Base-by-base conservation (phyloP, 805 yeast genomes). In the Yueomyces sinensis region DNA sequence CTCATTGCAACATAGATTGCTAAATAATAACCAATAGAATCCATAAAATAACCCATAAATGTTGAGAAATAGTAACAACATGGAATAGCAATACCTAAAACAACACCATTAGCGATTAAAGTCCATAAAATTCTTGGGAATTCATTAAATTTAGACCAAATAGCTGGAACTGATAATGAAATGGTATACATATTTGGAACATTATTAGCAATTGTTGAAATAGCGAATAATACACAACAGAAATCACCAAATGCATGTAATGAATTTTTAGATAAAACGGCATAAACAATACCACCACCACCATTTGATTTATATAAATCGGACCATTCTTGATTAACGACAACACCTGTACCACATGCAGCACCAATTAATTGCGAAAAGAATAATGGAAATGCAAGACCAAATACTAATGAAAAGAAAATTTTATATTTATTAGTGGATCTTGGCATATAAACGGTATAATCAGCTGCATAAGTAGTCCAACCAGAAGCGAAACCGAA, bases 401-500 rank as follows among this genome's bases (percentile, higher is more conserved):
- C 94, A 30, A 59, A 42, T 39, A 72, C 56, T 37, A 86, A 73
- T 42, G 75, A 69, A 36, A 70, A 54, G 63, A 83, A 84, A 37
- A 83, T 65, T 52, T 65, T 76, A 51, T 45, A 42, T 30, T 72
- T 62, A 57, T 69, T 70, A 42, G 77, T 73, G 49, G 71, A 67
- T 47, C 70, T 64, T 44, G 80, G 82, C 71, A 81, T 83, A 63
- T 83, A 87, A 30, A 79, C 84, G 33, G 94, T 83, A 62, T 86
- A 87, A 62, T 86, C 96, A 34, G 94, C 74, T 19, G 95, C 91
- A 47, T 77, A 83, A 15, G 95, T 77, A 37, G 93, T 74, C 96
- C 96, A 86, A 42, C 95, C 95, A 36, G 94, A 72, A 33, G 94
- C 93, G 51, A 78, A 86, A 42, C 95, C 95, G 48, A 72, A 86